Base-by-base conservation (phyloP, 345 rosid genomes). In the Noccaea caerulescens region DNA sequence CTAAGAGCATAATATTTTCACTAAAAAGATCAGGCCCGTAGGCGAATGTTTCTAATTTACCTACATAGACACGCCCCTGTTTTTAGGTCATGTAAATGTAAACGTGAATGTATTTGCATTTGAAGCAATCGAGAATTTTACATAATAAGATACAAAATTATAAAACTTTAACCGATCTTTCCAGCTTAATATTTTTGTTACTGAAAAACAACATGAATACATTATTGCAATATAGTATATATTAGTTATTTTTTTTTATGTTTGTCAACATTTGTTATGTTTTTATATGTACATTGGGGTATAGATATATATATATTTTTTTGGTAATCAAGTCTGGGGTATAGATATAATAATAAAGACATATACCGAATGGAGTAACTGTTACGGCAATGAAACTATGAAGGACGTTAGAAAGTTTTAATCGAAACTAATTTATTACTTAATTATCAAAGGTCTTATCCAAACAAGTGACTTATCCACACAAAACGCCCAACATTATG, bases 401-500 rank as follows among this genome's bases (percentile, higher is more conserved):
- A 18, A 18, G 20, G 20, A 33, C 60, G 67, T 49, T 59, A 36
- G 20, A 1, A 69, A 36, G 11, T 2, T 58, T 37, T 18, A 18
- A 18, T 18, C 20, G 20, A 18, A 18, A 18, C 20, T 18, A 18
- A 18, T 18, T 18, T 18, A 18, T 18, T 18, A 18, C 20, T 18
- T 41, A 53, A 5, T 27, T 47, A 56, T 62, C 39, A 42, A 32
- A 72, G 20, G 20, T 63, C 76, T 42, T 72, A 62, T 71, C 76
- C 62, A 52, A 53, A 71, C 76, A 18, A 52, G 62, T 52, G 46
- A 71, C 53, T 49, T 44, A 36, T 38, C 65, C 76, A 72, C 43
- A 64, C 30, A 36, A 64, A 72, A 64, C 76, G 71, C 76, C 71
- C 63, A 14, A 8, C 36, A 13, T 23, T 46, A 10, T 63, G 76